Conservation (phyloP, 768 basidiomycete species). For the Naganishia antarctica region DNA sequence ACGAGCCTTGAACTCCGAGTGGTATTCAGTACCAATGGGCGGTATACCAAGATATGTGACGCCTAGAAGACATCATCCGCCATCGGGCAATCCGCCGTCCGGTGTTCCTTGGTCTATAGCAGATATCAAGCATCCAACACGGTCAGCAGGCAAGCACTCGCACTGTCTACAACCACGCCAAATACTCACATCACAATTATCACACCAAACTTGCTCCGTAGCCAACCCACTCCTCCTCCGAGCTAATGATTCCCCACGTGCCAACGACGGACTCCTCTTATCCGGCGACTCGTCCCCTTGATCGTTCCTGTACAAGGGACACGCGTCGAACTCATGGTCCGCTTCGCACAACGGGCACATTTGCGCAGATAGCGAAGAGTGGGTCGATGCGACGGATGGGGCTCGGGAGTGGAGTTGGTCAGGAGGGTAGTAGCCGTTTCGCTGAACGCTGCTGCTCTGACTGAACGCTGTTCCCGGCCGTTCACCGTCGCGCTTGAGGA, state of each 20-base stretch:
- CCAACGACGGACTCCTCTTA: slow-evolving; percentile 10
- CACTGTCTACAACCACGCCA: no score
- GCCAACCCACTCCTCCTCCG: slow-evolving; percentile 14
- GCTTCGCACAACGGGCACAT: slow-evolving; percentile 45
- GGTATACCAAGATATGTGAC: background rate
- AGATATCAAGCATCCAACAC: no score
- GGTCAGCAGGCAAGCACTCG: background rate
- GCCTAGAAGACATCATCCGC: slow-evolving; percentile 44
- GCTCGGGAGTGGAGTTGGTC: background rate
- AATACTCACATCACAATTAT: slow-evolving; percentile 48
- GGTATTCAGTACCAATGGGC: no score
- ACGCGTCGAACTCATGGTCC: slow-evolving; percentile 43
- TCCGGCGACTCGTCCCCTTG: slow-evolving; percentile 24
- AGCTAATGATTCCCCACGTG: background rate
- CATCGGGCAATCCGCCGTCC: slow-evolving; percentile 44
- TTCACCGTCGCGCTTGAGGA: slow-evolving; percentile 32
- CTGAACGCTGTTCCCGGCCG: slow-evolving; percentile 1
- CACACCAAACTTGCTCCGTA: slow-evolving; percentile 35
- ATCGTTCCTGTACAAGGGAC: slow-evolving; percentile 41
- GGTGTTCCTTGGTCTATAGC: background rate
- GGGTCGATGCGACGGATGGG: background rate
- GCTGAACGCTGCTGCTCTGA: background rate
- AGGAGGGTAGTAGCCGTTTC: background rate
- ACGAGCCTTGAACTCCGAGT: no score
- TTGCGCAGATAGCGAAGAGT: slow-evolving; percentile 25